These are phyloP conservation scores for Metschnikowia gelsemii DNA, from an alignment of 805 yeast species.

Conservation along the genomic window DNA sequence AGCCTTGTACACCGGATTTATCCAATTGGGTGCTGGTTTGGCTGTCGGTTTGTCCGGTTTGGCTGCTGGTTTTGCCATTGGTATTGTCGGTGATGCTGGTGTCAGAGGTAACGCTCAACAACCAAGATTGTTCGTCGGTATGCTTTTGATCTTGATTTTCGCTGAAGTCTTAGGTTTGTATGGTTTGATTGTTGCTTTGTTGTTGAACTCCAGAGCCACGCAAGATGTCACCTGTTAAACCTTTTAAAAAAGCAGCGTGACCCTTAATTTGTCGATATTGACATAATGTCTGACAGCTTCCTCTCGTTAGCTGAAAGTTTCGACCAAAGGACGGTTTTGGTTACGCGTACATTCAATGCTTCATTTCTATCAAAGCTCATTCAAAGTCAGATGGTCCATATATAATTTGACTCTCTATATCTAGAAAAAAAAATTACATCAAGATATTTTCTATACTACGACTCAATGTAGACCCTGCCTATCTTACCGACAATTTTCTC, in stretches of 20 bases:
- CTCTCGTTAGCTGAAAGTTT: background rate
- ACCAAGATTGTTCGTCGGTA: conserved; percentile 97
- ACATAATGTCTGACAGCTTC: background rate
- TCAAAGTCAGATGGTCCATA: conserved; percentile 12
- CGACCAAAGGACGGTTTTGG: background rate
- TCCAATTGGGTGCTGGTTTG: conserved; percentile 97
- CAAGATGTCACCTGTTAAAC: conserved; percentile 81
- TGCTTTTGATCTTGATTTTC: conserved; percentile 96
- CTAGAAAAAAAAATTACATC: conserved; percentile 12
- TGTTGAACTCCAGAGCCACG: conserved; percentile 96
- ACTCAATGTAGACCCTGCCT: conserved; percentile 35
- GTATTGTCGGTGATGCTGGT: conserved; percentile 99
- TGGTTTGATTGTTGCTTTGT: conserved; percentile 96
- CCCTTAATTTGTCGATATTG: background rate
- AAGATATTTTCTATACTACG: conserved; percentile 1
- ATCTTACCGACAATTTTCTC: conserved; percentile 33
- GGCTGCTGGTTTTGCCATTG: conserved; percentile 99
- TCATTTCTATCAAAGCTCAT: conserved; percentile 17
- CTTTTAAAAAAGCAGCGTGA: background rate
- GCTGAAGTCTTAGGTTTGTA: conserved; percentile 98
- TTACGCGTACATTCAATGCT: conserved; percentile 12
- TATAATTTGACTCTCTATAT: conserved; percentile 10
- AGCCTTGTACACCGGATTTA: conserved; percentile 91
- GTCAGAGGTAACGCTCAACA: conserved; percentile 98
- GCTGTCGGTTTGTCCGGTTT: conserved; percentile 96